Percentiles rank a stretch among this genome's conserved stretches.
phyloP scores from a whole-genome alignment of 352 stramenopile species.

The Phytophthora sp. region DNA sequence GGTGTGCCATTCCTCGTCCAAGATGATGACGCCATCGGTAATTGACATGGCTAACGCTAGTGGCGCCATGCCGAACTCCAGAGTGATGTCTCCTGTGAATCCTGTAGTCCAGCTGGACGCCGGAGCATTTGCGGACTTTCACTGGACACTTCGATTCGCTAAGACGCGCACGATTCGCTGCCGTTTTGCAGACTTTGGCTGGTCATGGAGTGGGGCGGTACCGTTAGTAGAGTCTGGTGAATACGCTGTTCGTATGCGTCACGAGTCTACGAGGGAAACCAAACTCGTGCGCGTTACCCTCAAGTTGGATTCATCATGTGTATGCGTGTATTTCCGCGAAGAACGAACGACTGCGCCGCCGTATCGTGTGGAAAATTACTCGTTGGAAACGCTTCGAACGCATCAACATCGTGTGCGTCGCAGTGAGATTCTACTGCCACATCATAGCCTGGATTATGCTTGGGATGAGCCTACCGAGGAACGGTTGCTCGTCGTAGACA shows the following conservation, averaged over 20 bases:
- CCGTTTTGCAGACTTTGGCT: conserved; percentile 73
- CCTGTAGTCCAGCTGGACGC: conserved; percentile 71
- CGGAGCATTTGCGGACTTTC: conserved; percentile 84
- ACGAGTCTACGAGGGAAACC: conserved; percentile 80
- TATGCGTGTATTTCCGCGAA: conserved; percentile 86
- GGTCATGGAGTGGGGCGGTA: conserved; percentile 86
- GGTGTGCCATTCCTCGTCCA: conserved; percentile 82
- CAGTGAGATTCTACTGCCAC: conserved; percentile 86
- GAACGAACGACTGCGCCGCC: conserved; percentile 78
- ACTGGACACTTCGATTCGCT: conserved; percentile 76
- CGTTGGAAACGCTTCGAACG: conserved; percentile 85
- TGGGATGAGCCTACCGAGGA: conserved; percentile 89
- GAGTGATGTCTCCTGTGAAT: conserved; percentile 69
- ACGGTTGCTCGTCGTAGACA: conserved; percentile 83
- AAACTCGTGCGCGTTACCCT: conserved; percentile 82
- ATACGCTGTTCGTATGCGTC: conserved; percentile 82
- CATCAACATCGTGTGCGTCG: conserved; percentile 83
- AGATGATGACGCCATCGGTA: conserved; percentile 50
- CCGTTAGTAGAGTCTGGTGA: conserved; percentile 79
- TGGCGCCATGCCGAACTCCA: conserved; percentile 49
- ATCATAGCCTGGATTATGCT: conserved; percentile 88
- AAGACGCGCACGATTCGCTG: conserved; percentile 82
- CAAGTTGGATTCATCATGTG: conserved; percentile 75
- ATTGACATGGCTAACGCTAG: conserved; percentile 50
- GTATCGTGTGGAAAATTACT: conserved; percentile 91